phyloP scores from a whole-genome alignment of 1,284 basidiomycete genomes.

The Trametes versicolor region DNA sequence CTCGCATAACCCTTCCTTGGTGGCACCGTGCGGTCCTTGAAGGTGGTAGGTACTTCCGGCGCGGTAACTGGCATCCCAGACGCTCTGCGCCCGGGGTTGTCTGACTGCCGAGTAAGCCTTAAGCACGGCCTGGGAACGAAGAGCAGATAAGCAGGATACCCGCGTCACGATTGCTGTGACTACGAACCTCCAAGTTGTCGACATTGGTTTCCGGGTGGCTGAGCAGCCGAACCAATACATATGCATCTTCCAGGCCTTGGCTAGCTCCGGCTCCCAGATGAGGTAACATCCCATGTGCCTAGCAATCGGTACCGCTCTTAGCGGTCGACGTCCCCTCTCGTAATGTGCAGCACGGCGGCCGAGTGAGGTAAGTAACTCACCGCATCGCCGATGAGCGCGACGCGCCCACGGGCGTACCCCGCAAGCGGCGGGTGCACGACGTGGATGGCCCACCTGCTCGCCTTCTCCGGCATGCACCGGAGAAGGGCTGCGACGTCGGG shows the following conservation, averaged over 20 bases:
- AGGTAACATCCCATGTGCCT: conserved; percentile 69
- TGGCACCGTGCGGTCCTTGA: conserved; percentile 35
- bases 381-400: conserved; percentile 53
- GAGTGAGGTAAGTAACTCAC: not conserved
- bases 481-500: conserved; percentile 55
- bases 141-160: conserved; percentile 4
- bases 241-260: conserved; percentile 71
- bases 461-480: conserved; percentile 52
- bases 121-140: conserved; percentile 49
- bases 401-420: conserved; percentile 54
- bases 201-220: conserved; percentile 53
- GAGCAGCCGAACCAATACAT: conserved; percentile 59
- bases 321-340: not conserved
- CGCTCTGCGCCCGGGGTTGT: conserved; percentile 56
- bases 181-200: conserved; percentile 57
- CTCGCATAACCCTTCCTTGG: conserved; percentile 32
- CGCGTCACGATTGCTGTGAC: not conserved
- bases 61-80: conserved; percentile 50
- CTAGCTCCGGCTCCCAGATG: conserved; percentile 72
- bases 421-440: conserved; percentile 57
- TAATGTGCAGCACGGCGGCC: not conserved
- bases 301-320: not conserved
- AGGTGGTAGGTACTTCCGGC: conserved; percentile 49
- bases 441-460: conserved; percentile 68
- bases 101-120: conserved; percentile 55